Conservation (phyloP, 129 eudicot species). For the Saussurea involucrata region DNA sequence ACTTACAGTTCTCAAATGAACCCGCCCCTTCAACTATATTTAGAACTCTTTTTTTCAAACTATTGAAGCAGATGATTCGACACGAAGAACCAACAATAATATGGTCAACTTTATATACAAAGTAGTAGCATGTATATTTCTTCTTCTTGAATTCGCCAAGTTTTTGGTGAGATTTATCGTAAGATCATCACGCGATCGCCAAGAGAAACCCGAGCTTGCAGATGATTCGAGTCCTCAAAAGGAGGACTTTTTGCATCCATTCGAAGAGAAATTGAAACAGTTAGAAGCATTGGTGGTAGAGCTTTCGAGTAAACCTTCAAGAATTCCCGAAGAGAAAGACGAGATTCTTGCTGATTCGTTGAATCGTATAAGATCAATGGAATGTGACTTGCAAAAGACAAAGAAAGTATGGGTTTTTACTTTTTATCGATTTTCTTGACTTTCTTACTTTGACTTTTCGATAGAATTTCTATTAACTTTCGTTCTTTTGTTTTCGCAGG, state of each 20-base stretch:
- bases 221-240: conserved; percentile 27
- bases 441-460: not conserved
- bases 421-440: not conserved
- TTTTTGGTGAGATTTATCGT: conserved; percentile 25
- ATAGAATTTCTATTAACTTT: not conserved
- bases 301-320: conserved; percentile 65
- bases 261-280: conserved; percentile 68
- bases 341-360: conserved; percentile 70
- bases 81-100: conserved; percentile 31
- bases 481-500: conserved; percentile 33
- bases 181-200: conserved; percentile 18
- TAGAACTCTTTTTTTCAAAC: not conserved
- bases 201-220: conserved; percentile 15
- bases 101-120: conserved; percentile 35
- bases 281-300: conserved; percentile 70
- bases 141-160: conserved; percentile 41
- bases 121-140: conserved; percentile 43
- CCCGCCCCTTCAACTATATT: not conserved
- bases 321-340: conserved; percentile 85
- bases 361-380: conserved; percentile 83
- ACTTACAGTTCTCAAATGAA: not conserved
- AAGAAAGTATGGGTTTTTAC: conserved; percentile 45
- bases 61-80: conserved; percentile 41
- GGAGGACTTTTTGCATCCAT: conserved; percentile 53
- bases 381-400: conserved; percentile 92